These are phyloP conservation scores for apple (Malus domestica) DNA, from an alignment of 306 rosid genomes.

Conservation along the genomic window DNA sequence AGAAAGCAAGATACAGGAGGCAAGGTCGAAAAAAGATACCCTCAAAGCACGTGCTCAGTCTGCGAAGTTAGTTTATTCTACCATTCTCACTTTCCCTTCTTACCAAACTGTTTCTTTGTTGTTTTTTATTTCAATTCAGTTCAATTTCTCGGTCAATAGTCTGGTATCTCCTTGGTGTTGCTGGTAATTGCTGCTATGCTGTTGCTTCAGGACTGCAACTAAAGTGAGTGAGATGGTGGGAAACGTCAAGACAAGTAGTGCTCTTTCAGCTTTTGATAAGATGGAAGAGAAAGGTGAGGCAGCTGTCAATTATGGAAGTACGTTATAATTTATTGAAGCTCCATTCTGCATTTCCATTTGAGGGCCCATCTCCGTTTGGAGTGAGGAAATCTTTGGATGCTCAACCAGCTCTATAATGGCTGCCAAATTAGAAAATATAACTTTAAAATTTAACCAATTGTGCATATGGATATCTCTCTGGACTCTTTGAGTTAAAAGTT, in stretches of 20 bases:
- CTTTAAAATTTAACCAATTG: neutral
- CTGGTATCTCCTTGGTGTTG: slow-evolving; percentile 10
- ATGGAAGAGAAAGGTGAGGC: slow-evolving; percentile 96
- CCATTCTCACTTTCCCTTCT: slow-evolving; percentile 12
- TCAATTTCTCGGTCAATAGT: neutral
- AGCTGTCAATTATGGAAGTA: neutral
- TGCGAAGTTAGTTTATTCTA: slow-evolving; percentile 59
- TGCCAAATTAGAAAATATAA: neutral
- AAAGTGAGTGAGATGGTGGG: slow-evolving; percentile 90
- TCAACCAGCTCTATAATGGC: neutral
- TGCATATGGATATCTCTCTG: neutral
- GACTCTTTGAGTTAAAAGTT: neutral
- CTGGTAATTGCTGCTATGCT: slow-evolving; percentile 23
- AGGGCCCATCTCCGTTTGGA: neutral
- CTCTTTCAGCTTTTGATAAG: slow-evolving; percentile 91
- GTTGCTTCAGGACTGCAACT: slow-evolving; percentile 67
- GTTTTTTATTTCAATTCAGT: neutral
- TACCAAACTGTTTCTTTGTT: neutral
- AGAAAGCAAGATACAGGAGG: slow-evolving; percentile 95
- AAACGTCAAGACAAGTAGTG: slow-evolving; percentile 85
- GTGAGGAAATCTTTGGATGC: neutral
- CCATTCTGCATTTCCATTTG: neutral
- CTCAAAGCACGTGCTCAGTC: slow-evolving; percentile 95
- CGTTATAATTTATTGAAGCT: neutral
- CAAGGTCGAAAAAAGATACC: slow-evolving; percentile 89